Evolutionary conservation across 345 rosid species (phyloP), one percentile per base, ranked within the genome.

Genomic region (Odontarrhena argentea): DNA sequence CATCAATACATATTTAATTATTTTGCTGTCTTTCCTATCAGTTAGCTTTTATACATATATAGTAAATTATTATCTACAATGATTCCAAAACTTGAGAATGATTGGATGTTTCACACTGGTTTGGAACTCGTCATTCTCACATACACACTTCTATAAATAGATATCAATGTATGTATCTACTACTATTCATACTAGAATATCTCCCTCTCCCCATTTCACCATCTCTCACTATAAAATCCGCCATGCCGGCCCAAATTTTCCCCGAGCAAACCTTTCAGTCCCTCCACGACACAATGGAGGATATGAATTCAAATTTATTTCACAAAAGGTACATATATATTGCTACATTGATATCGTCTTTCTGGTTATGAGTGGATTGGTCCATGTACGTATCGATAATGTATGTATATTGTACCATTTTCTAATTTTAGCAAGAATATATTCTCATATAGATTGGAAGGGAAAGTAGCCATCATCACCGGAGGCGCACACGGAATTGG

Each of bases 401-500:
- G 36, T 32, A 4, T 28, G 2, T 4, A 28, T 28, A 28, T 28
- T 18, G 22, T 18, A 18, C 22, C 22, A 18, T 18, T 18, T 18
- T 18, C 22, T 18, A 18, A 18, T 18, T 18, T 18, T 18, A 18
- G 22, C 22, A 18, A 18, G 22, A 18, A 18, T 18, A 13, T 28
- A 49, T 0, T 12, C 0, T 15, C 3, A 47, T 35, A 24, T 43
- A 92, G 98, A 72, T 56, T 92, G 84, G 96, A 87, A 34, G 98
- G 96, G 1, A 92, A 83, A 74, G 73, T 92, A 25, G 88, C 90
- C 0, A 76, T 92, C 9, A 76, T 89, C 13, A 92, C 98, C 0
- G 98, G 96, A 8, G 96, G 96, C 0, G 96, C 90, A 0, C 78
- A 82, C 10, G 98, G 98, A 8, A 92, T 92, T 8, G 96, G 96